Percentiles rank a stretch among this genome's conserved stretches.
These are phyloP conservation scores for Peronospora farinosa DNA, from an alignment of 352 stramenopile genomes.

Conservation along the genomic window DNA sequence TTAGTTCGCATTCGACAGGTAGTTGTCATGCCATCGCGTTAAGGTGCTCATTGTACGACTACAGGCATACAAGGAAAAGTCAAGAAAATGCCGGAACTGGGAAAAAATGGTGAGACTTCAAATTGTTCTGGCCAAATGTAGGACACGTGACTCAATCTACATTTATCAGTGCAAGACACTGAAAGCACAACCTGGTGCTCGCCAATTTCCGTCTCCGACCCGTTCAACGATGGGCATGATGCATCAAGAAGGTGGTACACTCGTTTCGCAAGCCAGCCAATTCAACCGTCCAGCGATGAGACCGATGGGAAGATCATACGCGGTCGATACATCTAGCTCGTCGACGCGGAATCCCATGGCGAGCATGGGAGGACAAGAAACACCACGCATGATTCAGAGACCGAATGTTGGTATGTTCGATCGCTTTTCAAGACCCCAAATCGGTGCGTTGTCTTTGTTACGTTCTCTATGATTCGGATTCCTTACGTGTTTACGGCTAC, in stretches of 20 bases:
- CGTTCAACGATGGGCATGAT: slow-evolving; percentile 37
- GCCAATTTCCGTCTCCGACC: slow-evolving; percentile 58
- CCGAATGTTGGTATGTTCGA: slow-evolving; percentile 55
- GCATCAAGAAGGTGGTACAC: slow-evolving; percentile 22
- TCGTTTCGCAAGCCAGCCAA: slow-evolving; percentile 34
- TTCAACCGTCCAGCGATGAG: slow-evolving; percentile 42
- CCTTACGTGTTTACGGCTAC: slow-evolving; percentile 2
- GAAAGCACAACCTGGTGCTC: slow-evolving; percentile 41
- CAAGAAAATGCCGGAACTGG: slow-evolving; percentile 80
- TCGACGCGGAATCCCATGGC: slow-evolving; percentile 30
- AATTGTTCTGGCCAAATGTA: neutral
- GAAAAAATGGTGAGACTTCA: slow-evolving; percentile 73
- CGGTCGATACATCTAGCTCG: slow-evolving; percentile 12
- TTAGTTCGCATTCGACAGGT: slow-evolving; percentile 11
- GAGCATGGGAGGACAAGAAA: slow-evolving; percentile 33
- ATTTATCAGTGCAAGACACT: slow-evolving; percentile 56
- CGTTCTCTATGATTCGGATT: neutral
- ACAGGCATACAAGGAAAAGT: slow-evolving; percentile 84
- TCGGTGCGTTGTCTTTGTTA: slow-evolving; percentile 28
- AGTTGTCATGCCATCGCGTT: neutral
- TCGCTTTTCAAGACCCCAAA: slow-evolving; percentile 53
- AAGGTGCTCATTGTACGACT: neutral
- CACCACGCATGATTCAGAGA: slow-evolving; percentile 43
- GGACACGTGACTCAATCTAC: neutral
- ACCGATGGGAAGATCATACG: slow-evolving; percentile 31